These are phyloP conservation scores for Solanum microdontum DNA, from an alignment of 257 asterid genomes.

Conservation along the genomic window DNA sequence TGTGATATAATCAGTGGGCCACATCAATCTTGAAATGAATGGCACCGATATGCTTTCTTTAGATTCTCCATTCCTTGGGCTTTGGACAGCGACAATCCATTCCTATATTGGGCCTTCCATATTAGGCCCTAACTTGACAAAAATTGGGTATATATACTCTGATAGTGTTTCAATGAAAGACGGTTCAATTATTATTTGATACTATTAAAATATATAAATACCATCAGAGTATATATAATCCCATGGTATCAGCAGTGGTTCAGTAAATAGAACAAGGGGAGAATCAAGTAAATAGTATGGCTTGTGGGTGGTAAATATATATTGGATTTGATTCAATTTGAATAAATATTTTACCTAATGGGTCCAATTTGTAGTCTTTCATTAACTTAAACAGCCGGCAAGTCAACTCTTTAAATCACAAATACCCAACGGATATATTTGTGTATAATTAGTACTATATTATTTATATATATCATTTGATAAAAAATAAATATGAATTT, in stretches of 20 bases:
- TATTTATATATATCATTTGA: too few species aligned
- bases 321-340: too few species aligned
- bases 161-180: background rate
- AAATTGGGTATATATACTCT: background rate
- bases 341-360: too few species aligned
- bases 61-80: background rate
- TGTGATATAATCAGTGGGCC: conserved; percentile 22
- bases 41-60: conserved; percentile 26
- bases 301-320: background rate
- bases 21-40: conserved; percentile 31
- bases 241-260: too few species aligned
- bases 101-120: background rate
- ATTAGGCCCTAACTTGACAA: background rate
- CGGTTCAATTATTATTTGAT: too few species aligned
- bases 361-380: too few species aligned
- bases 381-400: background rate
- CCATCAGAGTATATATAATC: too few species aligned
- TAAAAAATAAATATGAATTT: background rate
- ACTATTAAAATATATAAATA: too few species aligned
- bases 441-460: background rate
- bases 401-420: background rate
- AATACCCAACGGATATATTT: background rate
- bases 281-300: background rate
- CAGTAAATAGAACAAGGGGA: too few species aligned
- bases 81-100: background rate